Percentiles rank a stretch among this genome's conserved stretches.
These are phyloP conservation scores for Beta lomatogona DNA, from an alignment of 179 eudicot genomes.

Conservation along the genomic window DNA sequence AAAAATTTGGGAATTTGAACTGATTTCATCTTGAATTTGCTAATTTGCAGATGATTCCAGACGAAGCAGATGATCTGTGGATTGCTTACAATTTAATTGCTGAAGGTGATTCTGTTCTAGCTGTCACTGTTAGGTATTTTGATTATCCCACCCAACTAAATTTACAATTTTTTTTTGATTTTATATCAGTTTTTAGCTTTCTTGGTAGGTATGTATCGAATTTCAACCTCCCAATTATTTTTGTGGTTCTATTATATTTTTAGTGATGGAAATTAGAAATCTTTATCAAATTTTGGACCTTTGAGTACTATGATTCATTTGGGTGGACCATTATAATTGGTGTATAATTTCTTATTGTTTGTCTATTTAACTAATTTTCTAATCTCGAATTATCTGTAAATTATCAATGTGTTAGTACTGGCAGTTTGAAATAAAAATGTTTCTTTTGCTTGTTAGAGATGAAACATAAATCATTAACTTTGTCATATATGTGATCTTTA, in stretches of 20 bases:
- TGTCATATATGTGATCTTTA: too few species aligned
- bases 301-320: not conserved
- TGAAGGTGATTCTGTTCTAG: slow-evolving; percentile 63
- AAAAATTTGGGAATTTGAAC: not conserved
- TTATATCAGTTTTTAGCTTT: not conserved
- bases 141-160: not conserved
- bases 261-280: too few species aligned
- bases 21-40: slow-evolving; percentile 14
- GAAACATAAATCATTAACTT: too few species aligned
- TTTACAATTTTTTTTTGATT: not conserved
- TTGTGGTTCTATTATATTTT: not conserved
- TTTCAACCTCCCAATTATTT: not conserved
- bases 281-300: too few species aligned
- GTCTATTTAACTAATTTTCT: too few species aligned
- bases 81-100: slow-evolving; percentile 81
- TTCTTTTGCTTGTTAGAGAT: too few species aligned
- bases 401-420: too few species aligned
- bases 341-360: too few species aligned
- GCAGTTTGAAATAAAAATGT: too few species aligned
- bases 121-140: slow-evolving; percentile 70
- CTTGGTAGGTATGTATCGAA: not conserved
- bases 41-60: slow-evolving; percentile 71
- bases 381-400: too few species aligned
- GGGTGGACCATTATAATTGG: not conserved
- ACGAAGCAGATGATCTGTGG: slow-evolving; percentile 94